Evolutionary conservation across 2,329 filamentous ascomycete genomes (phyloP).

Genomic region (Aspergillus tamarii): DNA sequence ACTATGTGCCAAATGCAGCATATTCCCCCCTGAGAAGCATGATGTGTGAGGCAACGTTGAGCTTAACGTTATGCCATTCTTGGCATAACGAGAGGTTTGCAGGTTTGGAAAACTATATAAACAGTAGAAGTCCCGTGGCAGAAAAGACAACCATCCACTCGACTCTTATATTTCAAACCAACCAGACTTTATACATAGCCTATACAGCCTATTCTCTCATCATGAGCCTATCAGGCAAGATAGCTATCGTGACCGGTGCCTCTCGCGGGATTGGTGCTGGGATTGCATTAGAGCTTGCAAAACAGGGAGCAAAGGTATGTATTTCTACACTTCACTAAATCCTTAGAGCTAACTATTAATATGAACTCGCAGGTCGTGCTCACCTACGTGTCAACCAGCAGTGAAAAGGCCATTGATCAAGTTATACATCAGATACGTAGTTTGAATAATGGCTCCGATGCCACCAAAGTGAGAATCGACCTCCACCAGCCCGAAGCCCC

Average conservation of each 20-base stretch:
- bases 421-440: not conserved
- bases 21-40: not conserved
- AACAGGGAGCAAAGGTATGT: slow-evolving; percentile 3
- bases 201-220: not conserved
- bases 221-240: slow-evolving; percentile 11
- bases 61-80: not conserved
- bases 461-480: not conserved
- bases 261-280: slow-evolving; percentile 10
- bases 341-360: not conserved
- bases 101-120: not conserved
- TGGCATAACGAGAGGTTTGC: not conserved
- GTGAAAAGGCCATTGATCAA: not conserved
- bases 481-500: not conserved
- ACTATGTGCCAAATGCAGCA: not conserved
- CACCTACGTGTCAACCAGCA: not conserved
- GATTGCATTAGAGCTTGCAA: slow-evolving; percentile 7
- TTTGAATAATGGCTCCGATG: not conserved
- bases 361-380: not conserved
- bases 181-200: not conserved
- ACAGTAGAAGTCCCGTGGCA: not conserved
- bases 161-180: not conserved
- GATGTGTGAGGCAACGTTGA: not conserved
- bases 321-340: not conserved
- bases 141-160: not conserved
- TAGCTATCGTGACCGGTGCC: slow-evolving; percentile 8